A percentile compares a stretch with the other conserved stretches of the same genome.
Conservation (phyloP, 192 early-diverging fungal species). For the Geosiphon pyriformis region DNA sequence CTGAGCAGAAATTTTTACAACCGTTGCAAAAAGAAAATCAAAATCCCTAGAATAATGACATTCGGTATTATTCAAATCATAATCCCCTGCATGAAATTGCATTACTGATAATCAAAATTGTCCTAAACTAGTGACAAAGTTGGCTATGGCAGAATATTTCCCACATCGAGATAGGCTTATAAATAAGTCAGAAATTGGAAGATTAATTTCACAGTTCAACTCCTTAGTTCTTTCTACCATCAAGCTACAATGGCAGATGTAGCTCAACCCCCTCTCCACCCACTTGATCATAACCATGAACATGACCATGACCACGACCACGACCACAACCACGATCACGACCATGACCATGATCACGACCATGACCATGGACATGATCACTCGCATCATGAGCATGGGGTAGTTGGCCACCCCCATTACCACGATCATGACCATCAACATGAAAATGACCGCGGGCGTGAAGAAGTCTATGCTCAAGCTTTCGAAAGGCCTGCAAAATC, state of each 20-base stretch:
- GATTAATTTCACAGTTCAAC: too few species aligned
- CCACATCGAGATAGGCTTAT: too few species aligned
- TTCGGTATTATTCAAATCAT: too few species aligned
- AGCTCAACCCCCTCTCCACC: neutral
- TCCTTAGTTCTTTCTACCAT: too few species aligned
- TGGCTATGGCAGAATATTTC: too few species aligned
- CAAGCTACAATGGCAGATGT: neutral
- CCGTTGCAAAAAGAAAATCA: too few species aligned
- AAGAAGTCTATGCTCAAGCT: neutral
- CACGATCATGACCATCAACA: neutral
- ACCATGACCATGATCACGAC: constrained; percentile 8
- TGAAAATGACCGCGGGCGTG: neutral
- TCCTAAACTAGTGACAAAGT: too few species aligned
- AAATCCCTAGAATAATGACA: too few species aligned
- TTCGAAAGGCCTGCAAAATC: neutral
- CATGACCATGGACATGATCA: constrained; percentile 11
- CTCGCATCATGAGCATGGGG: neutral
- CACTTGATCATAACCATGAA: neutral
- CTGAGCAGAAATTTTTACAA: too few species aligned
- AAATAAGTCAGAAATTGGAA: too few species aligned
- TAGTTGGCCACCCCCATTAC: neutral
- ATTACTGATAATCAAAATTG: too few species aligned
- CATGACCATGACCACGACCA: constrained; percentile 20
- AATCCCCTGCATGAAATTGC: too few species aligned
- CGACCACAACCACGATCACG: neutral